Evolutionary conservation across 257 asterid genomes (phyloP), one percentile per base, ranked within the genome.

Genomic region (Jasminum sambac): DNA sequence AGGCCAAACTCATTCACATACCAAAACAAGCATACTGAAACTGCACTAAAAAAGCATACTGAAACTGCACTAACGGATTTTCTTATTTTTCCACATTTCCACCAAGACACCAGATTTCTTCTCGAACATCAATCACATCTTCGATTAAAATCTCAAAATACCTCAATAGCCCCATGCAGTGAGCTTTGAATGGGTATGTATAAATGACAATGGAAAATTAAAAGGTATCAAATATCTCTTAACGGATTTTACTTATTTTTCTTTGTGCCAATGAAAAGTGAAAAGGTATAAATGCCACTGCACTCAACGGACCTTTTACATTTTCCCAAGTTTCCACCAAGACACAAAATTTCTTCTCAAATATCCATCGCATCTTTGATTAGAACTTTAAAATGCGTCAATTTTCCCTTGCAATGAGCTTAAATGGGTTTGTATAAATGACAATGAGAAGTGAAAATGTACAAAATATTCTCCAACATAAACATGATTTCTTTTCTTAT

Each of bases 301-400:
- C 62, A 55, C 7, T 21, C 3, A 21, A 55, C 7, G 25, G 1
- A 2, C 8, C 19, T 17, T 1, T 25, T 30, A 17, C 19, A 36
- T 25, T 12, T 39, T 17, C n/a, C 34, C 11, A 21, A 14, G 17
- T 34, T 52, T 60, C 16, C 13, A 57, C 25, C 64, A 76, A 39
- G 26, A 26, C 34, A 41, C 69, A 37, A 63, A 64, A 41, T 36
- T 16, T 59, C 67, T 55, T 55, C 62, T 8, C 25, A 4, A 9
- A 25, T 34, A 60, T 72, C 72, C 40, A 30, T 41, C 42, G 13
- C 59, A 58, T 39, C 70, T 69, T 65, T 61, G 41, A 42, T 44
- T 72, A 25, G 4, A 30, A 30, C 36, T 30, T 30, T 30, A 30
- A 46, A 13, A 58, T 68, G 61, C 23, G 19, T 39, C 44, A 76